Conservation (phyloP, 2,329 filamentous ascomycete species). For the Stemphylium vesicarium region DNA sequence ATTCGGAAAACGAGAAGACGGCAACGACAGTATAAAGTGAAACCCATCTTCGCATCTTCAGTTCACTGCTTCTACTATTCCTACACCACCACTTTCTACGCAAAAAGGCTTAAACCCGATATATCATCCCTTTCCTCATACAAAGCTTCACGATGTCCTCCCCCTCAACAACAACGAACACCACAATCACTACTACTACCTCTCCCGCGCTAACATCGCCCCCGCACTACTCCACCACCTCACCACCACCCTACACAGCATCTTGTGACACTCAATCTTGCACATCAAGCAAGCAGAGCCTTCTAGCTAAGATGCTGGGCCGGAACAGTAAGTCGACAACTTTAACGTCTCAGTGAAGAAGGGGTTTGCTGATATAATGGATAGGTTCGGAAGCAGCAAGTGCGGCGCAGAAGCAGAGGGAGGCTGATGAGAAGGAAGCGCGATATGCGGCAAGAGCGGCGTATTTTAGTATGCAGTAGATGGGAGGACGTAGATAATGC, state of each 20-base stretch:
- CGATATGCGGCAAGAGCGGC: slow-evolving; percentile 18
- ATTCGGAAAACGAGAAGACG: too few species aligned
- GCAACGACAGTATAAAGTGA: too few species aligned
- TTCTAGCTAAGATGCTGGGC: slow-evolving; percentile 18
- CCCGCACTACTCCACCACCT: slow-evolving; percentile 5
- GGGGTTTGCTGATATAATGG: too few species aligned
- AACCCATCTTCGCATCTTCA: too few species aligned
- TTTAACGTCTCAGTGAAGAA: too few species aligned
- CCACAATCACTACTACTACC: not conserved
- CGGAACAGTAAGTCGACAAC: slow-evolving; percentile 20
- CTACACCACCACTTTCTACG: not conserved
- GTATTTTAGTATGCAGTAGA: slow-evolving; percentile 12
- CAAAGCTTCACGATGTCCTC: slow-evolving; percentile 6
- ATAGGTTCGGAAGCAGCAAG: too few species aligned
- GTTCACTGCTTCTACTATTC: not conserved
- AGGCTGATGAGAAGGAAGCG: slow-evolving; percentile 6
- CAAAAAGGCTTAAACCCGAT: too few species aligned
- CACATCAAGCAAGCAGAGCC: slow-evolving; percentile 20
- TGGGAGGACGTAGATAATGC: not conserved
- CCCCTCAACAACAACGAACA: not conserved
- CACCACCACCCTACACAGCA: slow-evolving; percentile 17
- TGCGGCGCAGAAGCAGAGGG: not conserved
- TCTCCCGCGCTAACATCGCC: too few species aligned
- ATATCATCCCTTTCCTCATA: too few species aligned
- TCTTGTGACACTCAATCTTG: slow-evolving; percentile 15